These are phyloP conservation scores for Deinandra increscens DNA, from an alignment of 129 eudicot genomes.

Conservation along the genomic window DNA sequence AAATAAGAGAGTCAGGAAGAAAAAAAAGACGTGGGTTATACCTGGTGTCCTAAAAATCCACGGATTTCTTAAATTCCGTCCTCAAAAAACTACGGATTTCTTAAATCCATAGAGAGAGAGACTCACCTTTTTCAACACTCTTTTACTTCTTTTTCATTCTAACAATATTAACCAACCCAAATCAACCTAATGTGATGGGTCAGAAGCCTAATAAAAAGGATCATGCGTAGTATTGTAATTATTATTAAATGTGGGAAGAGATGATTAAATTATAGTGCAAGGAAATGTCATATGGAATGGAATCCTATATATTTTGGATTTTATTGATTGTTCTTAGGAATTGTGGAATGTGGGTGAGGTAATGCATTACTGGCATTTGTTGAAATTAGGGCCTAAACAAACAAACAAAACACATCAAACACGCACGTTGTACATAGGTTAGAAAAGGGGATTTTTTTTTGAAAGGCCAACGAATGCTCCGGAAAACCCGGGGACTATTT, in stretches of 20 bases:
- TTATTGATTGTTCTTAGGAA: conserved; percentile 7
- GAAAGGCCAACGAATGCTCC: too few species aligned
- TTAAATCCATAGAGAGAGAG: too few species aligned
- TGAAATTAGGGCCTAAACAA: conserved; percentile 15
- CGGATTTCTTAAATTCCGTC: too few species aligned
- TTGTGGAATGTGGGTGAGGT: neutral
- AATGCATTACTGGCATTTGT: conserved; percentile 21
- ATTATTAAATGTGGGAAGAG: neutral
- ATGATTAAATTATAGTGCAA: neutral
- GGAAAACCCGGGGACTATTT: too few species aligned
- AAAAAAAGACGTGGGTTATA: too few species aligned
- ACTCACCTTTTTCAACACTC: too few species aligned
- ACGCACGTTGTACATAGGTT: neutral
- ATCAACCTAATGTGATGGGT: too few species aligned
- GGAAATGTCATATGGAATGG: neutral
- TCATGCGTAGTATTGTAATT: conserved; percentile 6
- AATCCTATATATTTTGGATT: conserved; percentile 14
- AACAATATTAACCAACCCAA: too few species aligned
- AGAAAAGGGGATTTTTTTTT: neutral
- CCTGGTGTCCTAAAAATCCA: too few species aligned
- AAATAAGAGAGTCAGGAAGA: too few species aligned
- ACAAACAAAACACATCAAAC: conserved; percentile 18
- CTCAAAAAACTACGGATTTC: too few species aligned
- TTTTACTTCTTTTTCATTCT: too few species aligned
- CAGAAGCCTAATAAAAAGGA: neutral